Conservation (phyloP, 2,329 filamentous ascomycete genomes). For the Exserohilum turcica region DNA sequence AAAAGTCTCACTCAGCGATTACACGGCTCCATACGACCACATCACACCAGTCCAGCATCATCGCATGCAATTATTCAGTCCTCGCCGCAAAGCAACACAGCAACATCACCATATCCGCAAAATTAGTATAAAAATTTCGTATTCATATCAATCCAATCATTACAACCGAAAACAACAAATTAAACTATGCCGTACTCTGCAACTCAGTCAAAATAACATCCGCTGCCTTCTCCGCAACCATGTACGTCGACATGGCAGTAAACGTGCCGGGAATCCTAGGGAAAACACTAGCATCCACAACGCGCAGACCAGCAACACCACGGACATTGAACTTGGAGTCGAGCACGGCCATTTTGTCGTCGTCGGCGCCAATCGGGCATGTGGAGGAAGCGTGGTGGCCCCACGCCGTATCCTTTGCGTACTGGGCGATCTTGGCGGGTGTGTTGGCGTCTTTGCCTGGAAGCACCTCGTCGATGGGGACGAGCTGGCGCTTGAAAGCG, state of each 20-base stretch:
- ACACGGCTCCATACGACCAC: too few relatives aligned
- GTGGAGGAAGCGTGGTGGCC: constrained; percentile 64
- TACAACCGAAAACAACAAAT: too few relatives aligned
- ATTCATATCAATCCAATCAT: not conserved
- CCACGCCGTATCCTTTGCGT: constrained; percentile 39
- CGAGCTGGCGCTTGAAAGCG: constrained; percentile 34
- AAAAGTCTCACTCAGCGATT: too few relatives aligned
- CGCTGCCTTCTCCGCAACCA: constrained; percentile 66
- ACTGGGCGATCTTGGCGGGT: constrained; percentile 37
- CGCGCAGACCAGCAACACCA: constrained; percentile 58
- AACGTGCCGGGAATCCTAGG: constrained; percentile 57
- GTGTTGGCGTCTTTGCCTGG: constrained; percentile 56
- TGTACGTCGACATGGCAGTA: constrained; percentile 59
- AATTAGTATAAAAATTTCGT: not conserved
- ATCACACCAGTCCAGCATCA: too few relatives aligned
- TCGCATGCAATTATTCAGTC: too few relatives aligned
- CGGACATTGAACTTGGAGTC: constrained; percentile 59
- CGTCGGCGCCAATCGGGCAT: constrained; percentile 60
- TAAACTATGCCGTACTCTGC: too few relatives aligned
- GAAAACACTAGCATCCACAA: constrained; percentile 48
- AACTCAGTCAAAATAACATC: constrained; percentile 57
- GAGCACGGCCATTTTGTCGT: constrained; percentile 59
- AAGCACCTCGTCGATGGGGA: constrained; percentile 52
- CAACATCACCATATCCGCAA: not conserved
- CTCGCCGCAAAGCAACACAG: too few relatives aligned